Evolutionary conservation across 2,329 filamentous ascomycete genomes (phyloP).

Genomic region (Aureobasidium vineae): DNA sequence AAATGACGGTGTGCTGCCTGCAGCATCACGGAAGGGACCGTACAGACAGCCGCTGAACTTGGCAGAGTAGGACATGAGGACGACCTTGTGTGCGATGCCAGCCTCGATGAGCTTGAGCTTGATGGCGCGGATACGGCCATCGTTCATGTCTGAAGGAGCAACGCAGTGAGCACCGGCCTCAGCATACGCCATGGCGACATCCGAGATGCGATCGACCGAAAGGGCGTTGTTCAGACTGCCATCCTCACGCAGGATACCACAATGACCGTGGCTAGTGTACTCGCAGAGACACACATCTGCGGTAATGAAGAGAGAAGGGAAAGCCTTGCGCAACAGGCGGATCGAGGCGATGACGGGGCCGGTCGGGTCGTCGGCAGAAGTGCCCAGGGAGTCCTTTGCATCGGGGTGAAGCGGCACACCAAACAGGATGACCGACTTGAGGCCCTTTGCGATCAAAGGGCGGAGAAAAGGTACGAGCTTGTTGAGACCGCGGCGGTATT

Average conservation of each 20-base stretch:
- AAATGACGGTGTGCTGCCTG: conserved; percentile 85
- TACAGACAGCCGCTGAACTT: conserved; percentile 98
- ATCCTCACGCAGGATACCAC: conserved; percentile 91
- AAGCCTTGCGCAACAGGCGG: conserved; percentile 75
- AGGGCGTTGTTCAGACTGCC: conserved; percentile 89
- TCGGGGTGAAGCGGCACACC: conserved; percentile 81
- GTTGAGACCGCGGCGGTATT: conserved; percentile 84
- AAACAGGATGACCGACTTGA: conserved; percentile 92
- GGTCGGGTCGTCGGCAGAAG: conserved; percentile 84
- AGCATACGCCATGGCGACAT: conserved; percentile 98
- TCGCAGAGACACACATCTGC: conserved; percentile 97
- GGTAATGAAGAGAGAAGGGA: conserved; percentile 87
- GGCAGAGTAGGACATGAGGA: conserved; percentile 96
- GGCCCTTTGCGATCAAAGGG: conserved; percentile 82
- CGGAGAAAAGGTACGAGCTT: conserved; percentile 79
- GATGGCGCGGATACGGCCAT: conserved; percentile 93
- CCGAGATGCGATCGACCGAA: conserved; percentile 90
- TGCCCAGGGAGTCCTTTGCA: conserved; percentile 88
- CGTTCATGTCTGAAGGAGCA: conserved; percentile 98
- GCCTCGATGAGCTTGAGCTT: conserved; percentile 97
- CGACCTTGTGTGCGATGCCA: conserved; percentile 83
- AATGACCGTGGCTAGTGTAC: conserved; percentile 97
- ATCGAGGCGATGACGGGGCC: conserved; percentile 90
- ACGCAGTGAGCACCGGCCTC: conserved; percentile 94
- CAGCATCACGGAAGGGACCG: conserved; percentile 94